These are phyloP conservation scores for Dysphania ambrosioides DNA, from an alignment of 148 eudicot genomes.

Conservation along the genomic window DNA sequence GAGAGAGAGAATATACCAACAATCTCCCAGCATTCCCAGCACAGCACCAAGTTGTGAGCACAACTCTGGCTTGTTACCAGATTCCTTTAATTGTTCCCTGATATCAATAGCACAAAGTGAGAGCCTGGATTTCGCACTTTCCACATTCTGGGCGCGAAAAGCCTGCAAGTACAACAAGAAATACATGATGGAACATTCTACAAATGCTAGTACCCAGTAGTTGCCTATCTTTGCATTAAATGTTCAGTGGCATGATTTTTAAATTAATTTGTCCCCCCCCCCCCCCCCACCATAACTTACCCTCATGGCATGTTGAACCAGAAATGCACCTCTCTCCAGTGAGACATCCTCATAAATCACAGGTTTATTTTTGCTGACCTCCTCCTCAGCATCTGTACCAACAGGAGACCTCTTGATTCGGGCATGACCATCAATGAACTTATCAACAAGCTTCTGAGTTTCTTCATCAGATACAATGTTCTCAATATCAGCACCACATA, in stretches of 20 bases:
- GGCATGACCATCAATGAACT: conserved; percentile 96
- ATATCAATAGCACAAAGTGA: conserved; percentile 76
- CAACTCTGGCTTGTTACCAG: conserved; percentile 66
- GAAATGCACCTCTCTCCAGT: conserved; percentile 84
- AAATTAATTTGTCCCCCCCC: background rate
- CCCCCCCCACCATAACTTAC: conserved; percentile 41
- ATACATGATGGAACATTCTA: background rate
- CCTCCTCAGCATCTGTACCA: conserved; percentile 47
- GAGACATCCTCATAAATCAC: conserved; percentile 97
- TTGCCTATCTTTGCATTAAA: background rate
- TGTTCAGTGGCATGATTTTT: background rate
- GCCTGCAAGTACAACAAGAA: conserved; percentile 46
- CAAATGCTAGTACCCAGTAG: background rate
- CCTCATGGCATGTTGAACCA: conserved; percentile 99
- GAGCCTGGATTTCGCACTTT: conserved; percentile 95
- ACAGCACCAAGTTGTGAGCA: conserved; percentile 95
- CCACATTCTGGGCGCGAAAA: conserved; percentile 83
- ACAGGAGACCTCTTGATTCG: conserved; percentile 80
- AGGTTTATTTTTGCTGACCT: conserved; percentile 53
- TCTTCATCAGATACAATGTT: conserved; percentile 69
- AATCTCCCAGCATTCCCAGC: conserved; percentile 93
- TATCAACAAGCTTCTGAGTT: conserved; percentile 88
- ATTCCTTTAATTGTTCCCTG: conserved; percentile 65
- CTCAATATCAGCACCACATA: conserved; percentile 96
- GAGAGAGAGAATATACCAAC: conserved; percentile 54